Evolutionary conservation across 2,329 filamentous ascomycete genomes (phyloP).

Genomic region (Talaromyces albobiverticillius): DNA sequence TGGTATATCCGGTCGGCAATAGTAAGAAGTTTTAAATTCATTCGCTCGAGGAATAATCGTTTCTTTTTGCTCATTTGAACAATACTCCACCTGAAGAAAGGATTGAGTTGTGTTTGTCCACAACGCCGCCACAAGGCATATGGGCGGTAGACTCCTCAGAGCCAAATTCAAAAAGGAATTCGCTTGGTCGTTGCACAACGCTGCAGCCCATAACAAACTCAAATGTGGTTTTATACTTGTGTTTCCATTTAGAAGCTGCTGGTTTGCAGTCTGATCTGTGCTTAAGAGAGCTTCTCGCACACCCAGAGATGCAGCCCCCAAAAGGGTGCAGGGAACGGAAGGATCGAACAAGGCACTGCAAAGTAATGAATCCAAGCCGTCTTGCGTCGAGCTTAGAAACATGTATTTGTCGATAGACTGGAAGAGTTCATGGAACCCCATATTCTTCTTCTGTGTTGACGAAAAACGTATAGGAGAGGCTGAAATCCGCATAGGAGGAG

Average conservation of each 20-base stretch:
- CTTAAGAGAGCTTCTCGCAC: no score
- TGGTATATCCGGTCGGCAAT: slow-evolving; percentile 14
- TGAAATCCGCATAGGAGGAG: slow-evolving; percentile 14
- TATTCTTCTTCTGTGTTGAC: not conserved
- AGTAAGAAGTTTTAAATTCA: slow-evolving; percentile 16
- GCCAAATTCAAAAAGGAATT: not conserved
- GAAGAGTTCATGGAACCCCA: slow-evolving; percentile 13
- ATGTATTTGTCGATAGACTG: slow-evolving; percentile 20
- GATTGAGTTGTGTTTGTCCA: slow-evolving; percentile 21
- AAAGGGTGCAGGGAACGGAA: slow-evolving; percentile 21
- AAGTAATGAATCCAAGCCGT: slow-evolving; percentile 22
- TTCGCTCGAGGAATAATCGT: slow-evolving; percentile 12
- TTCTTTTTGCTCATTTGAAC: not conserved
- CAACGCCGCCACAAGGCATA: slow-evolving; percentile 17
- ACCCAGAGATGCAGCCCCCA: slow-evolving; percentile 20
- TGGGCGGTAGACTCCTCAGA: slow-evolving; percentile 9
- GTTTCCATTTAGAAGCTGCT: slow-evolving; percentile 6
- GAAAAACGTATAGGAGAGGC: not conserved
- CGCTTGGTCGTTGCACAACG: not conserved
- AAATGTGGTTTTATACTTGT: not conserved
- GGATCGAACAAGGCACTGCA: slow-evolving; percentile 25
- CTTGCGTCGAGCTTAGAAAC: slow-evolving; percentile 19
- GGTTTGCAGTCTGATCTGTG: not conserved
- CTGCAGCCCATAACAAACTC: not conserved
- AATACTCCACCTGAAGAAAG: slow-evolving; percentile 20